Base-by-base conservation (phyloP, 768 basidiomycete species). In the Lentinus brumalis region DNA sequence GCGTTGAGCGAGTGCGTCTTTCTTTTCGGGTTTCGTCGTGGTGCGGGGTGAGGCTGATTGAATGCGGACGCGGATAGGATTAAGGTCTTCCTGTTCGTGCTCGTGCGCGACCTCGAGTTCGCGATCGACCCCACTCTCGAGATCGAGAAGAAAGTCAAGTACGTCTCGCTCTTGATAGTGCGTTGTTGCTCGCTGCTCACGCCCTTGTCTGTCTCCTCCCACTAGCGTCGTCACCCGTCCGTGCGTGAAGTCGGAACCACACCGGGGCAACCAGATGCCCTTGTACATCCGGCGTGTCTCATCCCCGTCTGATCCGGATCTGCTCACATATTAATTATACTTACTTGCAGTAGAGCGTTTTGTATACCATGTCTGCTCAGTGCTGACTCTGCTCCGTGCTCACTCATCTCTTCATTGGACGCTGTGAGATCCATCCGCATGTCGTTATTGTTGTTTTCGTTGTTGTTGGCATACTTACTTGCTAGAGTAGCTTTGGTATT, bases 111-210 rank as follows among this genome's bases (percentile, higher is more conserved):
- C 73, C 72, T 86, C 55, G 81, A 82, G 67, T 83, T 85, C 74
- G 71, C 77, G 50, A 75, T 81, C 21, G 82, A 84, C 67, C 76
- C 80, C 29, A 71, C 75, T 54, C 71, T 84, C 65, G 78, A 84
- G 65, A 81, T 86, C 65, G 83, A 87, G 77, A 86, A 86, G 76
- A 82, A 78, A 50, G 77, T 84, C 70, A 86, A 86, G 85, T 87
- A 69, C 77, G 84, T 80, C 14, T 50, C 57, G 26, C 42, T 42
- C 60, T 51, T 18, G 63, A 30, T 56, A 66, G 42, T 51, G 56
- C 64, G 67, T 4, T 15, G 39, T 11, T 26, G 29, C n/a, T 35
- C 45, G 42, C 60, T 7, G 40, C 56, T 42, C 46, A 6, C 30
- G 26, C 5, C 8, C 44, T 18, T 21, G 40, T 38, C 40, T 64